Evolutionary conservation across 371 early-diverging fungal genomes (phyloP).

Genomic region (Rhizomucor miehei): DNA sequence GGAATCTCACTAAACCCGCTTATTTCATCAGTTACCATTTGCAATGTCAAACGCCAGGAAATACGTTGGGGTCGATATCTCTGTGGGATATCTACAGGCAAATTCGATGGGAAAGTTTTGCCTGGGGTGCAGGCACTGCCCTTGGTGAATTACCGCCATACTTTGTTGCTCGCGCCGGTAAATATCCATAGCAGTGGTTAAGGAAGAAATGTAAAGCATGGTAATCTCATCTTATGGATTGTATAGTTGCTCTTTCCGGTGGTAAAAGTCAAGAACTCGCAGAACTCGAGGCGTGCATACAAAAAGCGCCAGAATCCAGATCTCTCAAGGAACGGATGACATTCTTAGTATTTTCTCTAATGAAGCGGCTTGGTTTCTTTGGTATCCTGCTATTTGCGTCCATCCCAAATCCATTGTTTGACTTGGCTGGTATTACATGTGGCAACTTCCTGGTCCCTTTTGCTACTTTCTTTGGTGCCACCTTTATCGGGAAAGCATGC

Average conservation of each 20-base stretch:
- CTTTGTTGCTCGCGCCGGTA: conserved; percentile 89
- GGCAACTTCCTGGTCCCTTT: conserved; percentile 89
- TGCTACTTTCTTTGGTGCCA: conserved; percentile 90
- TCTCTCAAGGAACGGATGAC: conserved; percentile 61
- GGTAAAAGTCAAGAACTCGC: conserved; percentile 60
- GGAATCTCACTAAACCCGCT: no score
- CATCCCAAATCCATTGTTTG: conserved; percentile 95
- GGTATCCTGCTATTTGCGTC: conserved; percentile 91
- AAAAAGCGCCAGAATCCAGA: conserved; percentile 38
- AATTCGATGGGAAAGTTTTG: conserved; percentile 74
- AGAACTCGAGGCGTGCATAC: conserved; percentile 52
- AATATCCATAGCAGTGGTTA: not conserved
- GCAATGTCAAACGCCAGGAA: conserved; percentile 13
- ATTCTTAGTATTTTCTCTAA: conserved; percentile 57
- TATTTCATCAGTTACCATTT: conserved; percentile 26
- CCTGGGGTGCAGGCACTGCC: conserved; percentile 92
- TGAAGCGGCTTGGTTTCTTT: conserved; percentile 78
- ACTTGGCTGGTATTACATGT: conserved; percentile 91
- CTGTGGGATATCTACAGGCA: conserved; percentile 62
- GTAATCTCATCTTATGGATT: not conserved
- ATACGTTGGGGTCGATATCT: conserved; percentile 29
- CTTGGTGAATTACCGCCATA: conserved; percentile 95
- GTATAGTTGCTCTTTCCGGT: conserved; percentile 68
- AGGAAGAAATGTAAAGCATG: not conserved
- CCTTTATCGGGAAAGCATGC: conserved; percentile 87